Conservation (phyloP, 805 yeast species). For the Metschnikowia noctiluminum region DNA sequence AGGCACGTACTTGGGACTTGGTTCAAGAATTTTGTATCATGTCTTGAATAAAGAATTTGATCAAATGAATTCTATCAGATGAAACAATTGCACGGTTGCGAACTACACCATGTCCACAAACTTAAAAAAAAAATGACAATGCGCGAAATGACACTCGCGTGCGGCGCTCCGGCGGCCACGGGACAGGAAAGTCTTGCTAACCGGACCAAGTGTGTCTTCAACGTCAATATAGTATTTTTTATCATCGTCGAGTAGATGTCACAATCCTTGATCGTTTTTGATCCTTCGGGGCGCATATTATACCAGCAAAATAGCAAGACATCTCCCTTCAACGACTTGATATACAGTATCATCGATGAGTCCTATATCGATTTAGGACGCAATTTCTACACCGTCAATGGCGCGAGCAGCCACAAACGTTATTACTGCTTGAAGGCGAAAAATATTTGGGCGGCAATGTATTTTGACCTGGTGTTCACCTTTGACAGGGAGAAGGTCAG, state of each 20-base stretch:
- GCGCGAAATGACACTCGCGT: background rate
- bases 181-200: background rate
- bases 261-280: constrained; percentile 36
- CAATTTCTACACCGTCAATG: constrained; percentile 30
- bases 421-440: constrained; percentile 32
- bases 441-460: constrained; percentile 32
- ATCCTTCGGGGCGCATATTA: constrained; percentile 33
- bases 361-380: constrained; percentile 30
- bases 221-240: no score
- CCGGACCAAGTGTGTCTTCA: background rate
- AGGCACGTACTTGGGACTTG: no score
- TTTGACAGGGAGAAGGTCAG: constrained; percentile 38
- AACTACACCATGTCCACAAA: background rate
- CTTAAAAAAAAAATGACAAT: background rate
- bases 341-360: constrained; percentile 34
- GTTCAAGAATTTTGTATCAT: background rate
- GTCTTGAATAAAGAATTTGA: no score
- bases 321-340: constrained; percentile 39
- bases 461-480: constrained; percentile 38
- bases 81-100: no score
- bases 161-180: background rate
- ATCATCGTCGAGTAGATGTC: constrained; percentile 23
- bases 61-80: no score
- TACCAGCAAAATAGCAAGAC: constrained; percentile 36
- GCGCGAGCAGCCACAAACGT: constrained; percentile 26